Evolutionary conservation across 1,139 yeast genomes (phyloP), one percentile per base, ranked within the genome.

Genomic region (Nadsonia commutata): DNA sequence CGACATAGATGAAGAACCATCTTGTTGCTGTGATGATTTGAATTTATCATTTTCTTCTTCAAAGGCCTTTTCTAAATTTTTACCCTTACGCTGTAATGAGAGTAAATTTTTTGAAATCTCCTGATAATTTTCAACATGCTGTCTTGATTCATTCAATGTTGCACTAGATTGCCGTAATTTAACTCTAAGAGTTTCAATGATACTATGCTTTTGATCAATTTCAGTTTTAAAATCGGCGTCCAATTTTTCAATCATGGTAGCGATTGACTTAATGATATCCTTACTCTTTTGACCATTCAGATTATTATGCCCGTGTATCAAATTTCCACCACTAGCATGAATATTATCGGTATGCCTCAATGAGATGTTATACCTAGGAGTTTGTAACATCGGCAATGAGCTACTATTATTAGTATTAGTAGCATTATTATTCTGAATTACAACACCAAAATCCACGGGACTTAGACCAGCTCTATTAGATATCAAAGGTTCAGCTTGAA

Each of bases 391-490:
- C n/a, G n/a, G n/a, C n/a, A n/a, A n/a, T 39, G 23, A 42, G 37
- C 21, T 36, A 43, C 16, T 40, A 37, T 20, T 39, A 21, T n/a
- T 20, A 16, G 11, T 31, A 2, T 33, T 37, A 31, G 20, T 23
- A 13, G 13, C 8, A 17, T 20, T 39, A 20, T 37, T 18, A n/a
- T 40, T 44, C 23, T 43, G 40, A 36, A 46, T 45, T 31, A 46
- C 54, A 39, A 78, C 68, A 43, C 94, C 95, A 60, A 83, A 90
- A 63, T 90, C 97, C 16, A 71, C 65, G 2, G 98, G 94, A 48
- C 83, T 75, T 31, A 86, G 70, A 0, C 95, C 95, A 6, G 88
- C 80, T 43, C 83, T 80, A 57, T 90, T 93, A 3, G 86, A 73
- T 39, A 84, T 67, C 37, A 70, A 69, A 2, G 84, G 75, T 56